phyloP scores from a whole-genome alignment of 495 filamentous ascomycete genomes.

The Clohesyomyces aquaticus region DNA sequence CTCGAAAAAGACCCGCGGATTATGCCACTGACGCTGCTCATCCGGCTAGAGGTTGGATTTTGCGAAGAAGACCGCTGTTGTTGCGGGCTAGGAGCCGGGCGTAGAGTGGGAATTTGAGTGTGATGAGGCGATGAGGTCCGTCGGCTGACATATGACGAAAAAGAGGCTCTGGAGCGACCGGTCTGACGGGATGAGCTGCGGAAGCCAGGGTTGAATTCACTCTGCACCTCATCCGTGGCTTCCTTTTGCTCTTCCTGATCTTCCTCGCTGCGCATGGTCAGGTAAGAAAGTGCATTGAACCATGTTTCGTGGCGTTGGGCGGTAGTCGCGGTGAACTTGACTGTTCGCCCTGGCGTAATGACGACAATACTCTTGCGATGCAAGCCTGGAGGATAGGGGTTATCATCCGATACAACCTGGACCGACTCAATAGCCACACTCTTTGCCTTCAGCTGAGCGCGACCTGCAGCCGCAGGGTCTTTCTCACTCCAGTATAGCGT shows the following conservation, averaged over 20 bases:
- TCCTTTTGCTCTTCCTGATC: constrained; percentile 60
- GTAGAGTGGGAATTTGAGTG: constrained; percentile 43
- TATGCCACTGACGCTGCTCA: constrained; percentile 43
- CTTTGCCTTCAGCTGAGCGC: constrained; percentile 83
- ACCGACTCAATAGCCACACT: constrained; percentile 93
- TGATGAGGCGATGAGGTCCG: constrained; percentile 61
- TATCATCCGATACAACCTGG: constrained; percentile 91
- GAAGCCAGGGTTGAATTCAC: constrained; percentile 82
- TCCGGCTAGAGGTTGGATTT: constrained; percentile 42
- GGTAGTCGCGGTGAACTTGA: constrained; percentile 93
- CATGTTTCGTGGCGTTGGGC: constrained; percentile 95
- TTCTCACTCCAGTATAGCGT: constrained; percentile 96
- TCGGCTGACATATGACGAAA: constrained; percentile 83
- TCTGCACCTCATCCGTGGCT: constrained; percentile 68
- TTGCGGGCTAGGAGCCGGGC: constrained; percentile 2
- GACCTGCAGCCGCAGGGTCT: constrained; percentile 78
- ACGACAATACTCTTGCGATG: constrained; percentile 92
- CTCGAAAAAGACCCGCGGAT: constrained; percentile 43
- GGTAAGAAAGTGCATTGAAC: constrained; percentile 96
- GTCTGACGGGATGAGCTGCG: constrained; percentile 59
- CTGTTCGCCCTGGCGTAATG: constrained; percentile 80
- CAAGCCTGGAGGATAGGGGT: constrained; percentile 90
- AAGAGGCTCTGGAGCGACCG: constrained; percentile 64
- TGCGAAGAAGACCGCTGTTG: constrained; percentile 27
- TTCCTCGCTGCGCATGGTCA: constrained; percentile 73